Evolutionary conservation across 345 rosid genomes (phyloP), one percentile per base, ranked within the genome.

Genomic region (Citrus sp.): DNA sequence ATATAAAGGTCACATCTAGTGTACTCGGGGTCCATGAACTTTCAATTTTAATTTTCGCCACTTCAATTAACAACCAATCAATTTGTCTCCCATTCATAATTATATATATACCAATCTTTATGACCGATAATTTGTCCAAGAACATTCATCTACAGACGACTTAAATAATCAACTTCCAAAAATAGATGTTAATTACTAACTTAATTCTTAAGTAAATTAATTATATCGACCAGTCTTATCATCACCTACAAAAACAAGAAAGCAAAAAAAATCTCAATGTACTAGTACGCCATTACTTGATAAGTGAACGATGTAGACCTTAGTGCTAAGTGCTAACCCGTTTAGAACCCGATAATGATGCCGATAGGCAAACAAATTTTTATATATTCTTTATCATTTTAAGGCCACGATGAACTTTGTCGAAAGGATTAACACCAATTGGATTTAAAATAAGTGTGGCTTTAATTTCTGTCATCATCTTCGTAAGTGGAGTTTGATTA

Each of bases 171-270:
- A 66, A 35, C 5, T 35, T 22, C 7, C 28, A 32, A 3, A 35
- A 14, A n/a, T 40, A 14, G 58, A 4, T 32, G 1, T 19, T 40
- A 14, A 76, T 65, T n/a, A 22, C 8, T 64, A 30, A 22, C 78
- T 76, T 76, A 51, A 66, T n/a, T 65, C 49, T 65, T 34, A 76
- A 76, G 78, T 32, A 65, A 65, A 19, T 51, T 30, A 65, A 19
- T 32, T 30, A 70, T 24, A 32, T 13, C 51, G 16, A 46, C 51
- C 18, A 4, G 77, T 62, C 62, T 28, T 22, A 25, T 65, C 71
- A 19, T 64, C 65, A 64, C 62, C 22, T 46, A 46, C 18, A 46
- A 46, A 46, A 46, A 12, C 18, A 46, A 46, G 4, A 13, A 46
- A 46, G 51, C 9, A 34, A 32, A 74, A 40, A 18, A 27, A 60